A percentile compares a stretch with the other conserved stretches of the same genome.
These are phyloP conservation scores for Lactifluus pinguis DNA, from an alignment of 768 basidiomycete genomes.

Conservation along the genomic window DNA sequence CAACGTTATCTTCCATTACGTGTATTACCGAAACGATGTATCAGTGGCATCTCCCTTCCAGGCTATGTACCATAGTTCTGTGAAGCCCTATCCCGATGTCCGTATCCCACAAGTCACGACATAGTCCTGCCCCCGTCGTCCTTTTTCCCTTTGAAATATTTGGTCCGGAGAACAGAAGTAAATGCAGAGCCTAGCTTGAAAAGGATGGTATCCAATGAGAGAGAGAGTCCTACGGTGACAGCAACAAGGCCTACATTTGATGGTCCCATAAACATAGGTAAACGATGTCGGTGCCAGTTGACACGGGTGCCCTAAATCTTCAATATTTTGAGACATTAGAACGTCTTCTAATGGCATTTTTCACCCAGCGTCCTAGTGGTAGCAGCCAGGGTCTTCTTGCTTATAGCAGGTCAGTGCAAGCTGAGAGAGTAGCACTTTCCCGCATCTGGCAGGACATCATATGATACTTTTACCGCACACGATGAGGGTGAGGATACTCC, in stretches of 20 bases:
- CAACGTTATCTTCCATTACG: too few species aligned
- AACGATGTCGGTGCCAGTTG: neutral
- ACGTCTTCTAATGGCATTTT: neutral
- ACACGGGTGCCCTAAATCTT: neutral
- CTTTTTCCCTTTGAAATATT: neutral
- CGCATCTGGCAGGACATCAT: neutral
- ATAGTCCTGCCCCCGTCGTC: neutral
- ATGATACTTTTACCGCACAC: neutral
- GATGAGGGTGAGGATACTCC: neutral
- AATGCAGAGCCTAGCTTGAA: neutral
- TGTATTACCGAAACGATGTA: neutral
- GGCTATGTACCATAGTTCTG: neutral
- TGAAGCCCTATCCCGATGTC: neutral
- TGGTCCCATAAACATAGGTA: neutral
- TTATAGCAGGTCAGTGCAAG: neutral
- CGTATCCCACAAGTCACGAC: neutral
- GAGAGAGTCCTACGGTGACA: neutral
- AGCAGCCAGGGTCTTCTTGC: neutral
- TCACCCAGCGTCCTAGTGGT: slow-evolving; percentile 10
- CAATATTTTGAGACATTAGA: neutral
- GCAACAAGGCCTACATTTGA: neutral
- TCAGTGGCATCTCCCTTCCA: neutral
- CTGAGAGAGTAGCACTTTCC: neutral
- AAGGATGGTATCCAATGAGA: neutral
- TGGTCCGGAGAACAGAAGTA: too few species aligned